These are phyloP conservation scores for Lanmaoa rubissima DNA, from an alignment of 768 basidiomycete genomes.

Conservation along the genomic window DNA sequence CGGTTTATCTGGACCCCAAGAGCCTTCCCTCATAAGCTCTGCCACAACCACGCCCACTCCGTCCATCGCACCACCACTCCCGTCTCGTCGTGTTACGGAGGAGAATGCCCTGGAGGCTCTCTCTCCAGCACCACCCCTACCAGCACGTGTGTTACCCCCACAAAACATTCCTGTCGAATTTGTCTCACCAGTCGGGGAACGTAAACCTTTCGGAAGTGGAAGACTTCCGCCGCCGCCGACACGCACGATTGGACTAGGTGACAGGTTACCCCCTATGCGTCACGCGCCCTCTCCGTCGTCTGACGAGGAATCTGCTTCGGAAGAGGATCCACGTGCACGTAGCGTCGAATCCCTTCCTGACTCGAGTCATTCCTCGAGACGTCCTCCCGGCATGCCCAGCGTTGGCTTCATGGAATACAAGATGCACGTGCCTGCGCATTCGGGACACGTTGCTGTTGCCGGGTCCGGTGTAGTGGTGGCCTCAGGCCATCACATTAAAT, in stretches of 20 bases:
- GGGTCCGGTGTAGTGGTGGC: constrained; percentile 61
- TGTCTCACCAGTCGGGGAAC: constrained; percentile 22
- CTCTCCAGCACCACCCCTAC: constrained; percentile 30
- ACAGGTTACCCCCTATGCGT: constrained; percentile 65
- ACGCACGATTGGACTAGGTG: constrained; percentile 65
- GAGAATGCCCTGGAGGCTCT: constrained; percentile 5
- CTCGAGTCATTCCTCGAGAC: constrained; percentile 63
- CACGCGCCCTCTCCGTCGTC: constrained; percentile 41
- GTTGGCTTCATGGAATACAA: constrained; percentile 42
- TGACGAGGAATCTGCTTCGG: constrained; percentile 58
- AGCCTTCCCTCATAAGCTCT: neutral
- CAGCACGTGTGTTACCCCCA: constrained; percentile 33
- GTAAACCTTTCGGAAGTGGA: constrained; percentile 27
- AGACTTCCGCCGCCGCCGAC: constrained; percentile 72
- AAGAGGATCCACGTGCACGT: constrained; percentile 51
- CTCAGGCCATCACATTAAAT: constrained; percentile 54
- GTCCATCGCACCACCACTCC: constrained; percentile 39
- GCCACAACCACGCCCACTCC: constrained; percentile 13
- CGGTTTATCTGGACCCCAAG: neutral
- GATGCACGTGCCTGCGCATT: constrained; percentile 54
- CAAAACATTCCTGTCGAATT: constrained; percentile 16
- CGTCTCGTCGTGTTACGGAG: constrained; percentile 30
- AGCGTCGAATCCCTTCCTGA: constrained; percentile 62
- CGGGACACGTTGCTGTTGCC: constrained; percentile 53
- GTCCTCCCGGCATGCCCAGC: constrained; percentile 36